Conservation (phyloP, 352 stramenopile genomes). For the Phytopythium delawarense region DNA sequence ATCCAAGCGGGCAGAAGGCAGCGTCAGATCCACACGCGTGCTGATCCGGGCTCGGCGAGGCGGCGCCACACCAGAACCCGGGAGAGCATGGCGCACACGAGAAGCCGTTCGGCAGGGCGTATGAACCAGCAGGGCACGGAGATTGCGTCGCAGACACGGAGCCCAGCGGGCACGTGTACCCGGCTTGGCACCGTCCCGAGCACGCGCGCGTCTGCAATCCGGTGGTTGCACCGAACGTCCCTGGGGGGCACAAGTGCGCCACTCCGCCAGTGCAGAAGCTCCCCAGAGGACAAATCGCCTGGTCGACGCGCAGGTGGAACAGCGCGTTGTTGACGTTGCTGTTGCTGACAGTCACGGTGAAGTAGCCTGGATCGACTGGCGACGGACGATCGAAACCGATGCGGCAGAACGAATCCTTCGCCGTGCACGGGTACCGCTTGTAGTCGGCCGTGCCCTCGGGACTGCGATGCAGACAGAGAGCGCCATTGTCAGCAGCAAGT, state of each 20-base stretch:
- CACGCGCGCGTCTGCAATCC: conserved; percentile 38
- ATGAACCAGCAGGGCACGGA: conserved; percentile 51
- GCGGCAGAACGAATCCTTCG: conserved; percentile 39
- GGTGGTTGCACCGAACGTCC: conserved; percentile 43
- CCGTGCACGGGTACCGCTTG: conserved; percentile 26
- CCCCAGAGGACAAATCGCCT: conserved; percentile 48
- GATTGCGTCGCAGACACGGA: conserved; percentile 38
- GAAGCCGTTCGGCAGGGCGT: conserved; percentile 46
- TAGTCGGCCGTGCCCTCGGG: conserved; percentile 42
- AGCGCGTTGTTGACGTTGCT: conserved; percentile 9
- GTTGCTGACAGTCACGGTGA: conserved; percentile 23
- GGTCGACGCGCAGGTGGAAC: conserved; percentile 34
- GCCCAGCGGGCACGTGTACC: conserved; percentile 42
- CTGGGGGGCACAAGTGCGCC: conserved; percentile 40
- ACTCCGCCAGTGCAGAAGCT: conserved; percentile 59
- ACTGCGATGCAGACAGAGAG: conserved; percentile 12
- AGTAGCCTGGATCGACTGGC: conserved; percentile 39
- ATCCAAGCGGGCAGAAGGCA: conserved; percentile 54
- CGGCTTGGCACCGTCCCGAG: conserved; percentile 51
- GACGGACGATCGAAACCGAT: conserved; percentile 33
- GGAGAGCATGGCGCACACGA: conserved; percentile 43
- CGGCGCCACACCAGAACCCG: conserved; percentile 51
- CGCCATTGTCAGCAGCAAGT: background rate
- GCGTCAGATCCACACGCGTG: conserved; percentile 41
- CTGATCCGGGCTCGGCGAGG: conserved; percentile 40